Conservation (phyloP, 1,284 basidiomycete species). For the Hortiboletus rubellus region DNA sequence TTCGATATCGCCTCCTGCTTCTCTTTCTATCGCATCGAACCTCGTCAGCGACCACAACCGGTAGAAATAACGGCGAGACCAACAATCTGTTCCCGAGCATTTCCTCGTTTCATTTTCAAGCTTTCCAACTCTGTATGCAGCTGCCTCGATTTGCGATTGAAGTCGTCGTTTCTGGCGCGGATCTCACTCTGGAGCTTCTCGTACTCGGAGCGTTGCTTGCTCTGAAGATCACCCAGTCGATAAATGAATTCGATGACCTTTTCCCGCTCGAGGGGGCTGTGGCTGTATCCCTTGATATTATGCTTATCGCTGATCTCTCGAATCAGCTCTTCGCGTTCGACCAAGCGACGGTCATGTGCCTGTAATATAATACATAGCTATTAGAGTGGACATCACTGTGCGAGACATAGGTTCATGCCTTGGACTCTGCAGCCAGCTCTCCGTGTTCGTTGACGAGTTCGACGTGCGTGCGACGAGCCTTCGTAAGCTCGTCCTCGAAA, state of each 20-base stretch:
- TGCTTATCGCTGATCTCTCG: conserved; percentile 68
- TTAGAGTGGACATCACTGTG: not conserved
- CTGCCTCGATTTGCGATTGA: conserved; percentile 52
- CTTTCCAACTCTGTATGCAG: conserved; percentile 55
- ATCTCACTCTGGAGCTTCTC: conserved; percentile 65
- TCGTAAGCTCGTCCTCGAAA: conserved; percentile 59
- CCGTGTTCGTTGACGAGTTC: conserved; percentile 61
- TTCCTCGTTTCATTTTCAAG: conserved; percentile 53
- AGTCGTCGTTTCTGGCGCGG: conserved; percentile 55
- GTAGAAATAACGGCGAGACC: conserved; percentile 16
- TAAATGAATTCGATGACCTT: conserved; percentile 71
- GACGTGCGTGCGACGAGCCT: conserved; percentile 55
- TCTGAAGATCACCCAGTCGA: conserved; percentile 58
- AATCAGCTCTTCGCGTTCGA: conserved; percentile 74
- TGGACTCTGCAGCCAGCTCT: conserved; percentile 61
- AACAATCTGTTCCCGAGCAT: conserved; percentile 64
- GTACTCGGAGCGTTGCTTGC: conserved; percentile 54
- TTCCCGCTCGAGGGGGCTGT: conserved; percentile 62
- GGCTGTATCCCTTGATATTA: conserved; percentile 73
- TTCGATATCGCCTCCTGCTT: conserved; percentile 52
- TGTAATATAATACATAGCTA: conserved; percentile 32
- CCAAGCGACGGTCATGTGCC: conserved; percentile 76
- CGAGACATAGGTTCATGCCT: conserved; percentile 41
- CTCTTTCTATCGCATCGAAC: conserved; percentile 40
- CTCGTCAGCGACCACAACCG: conserved; percentile 3